These are phyloP conservation scores for Lactifluus piperatus DNA, from an alignment of 768 basidiomycete genomes.

Conservation along the genomic window DNA sequence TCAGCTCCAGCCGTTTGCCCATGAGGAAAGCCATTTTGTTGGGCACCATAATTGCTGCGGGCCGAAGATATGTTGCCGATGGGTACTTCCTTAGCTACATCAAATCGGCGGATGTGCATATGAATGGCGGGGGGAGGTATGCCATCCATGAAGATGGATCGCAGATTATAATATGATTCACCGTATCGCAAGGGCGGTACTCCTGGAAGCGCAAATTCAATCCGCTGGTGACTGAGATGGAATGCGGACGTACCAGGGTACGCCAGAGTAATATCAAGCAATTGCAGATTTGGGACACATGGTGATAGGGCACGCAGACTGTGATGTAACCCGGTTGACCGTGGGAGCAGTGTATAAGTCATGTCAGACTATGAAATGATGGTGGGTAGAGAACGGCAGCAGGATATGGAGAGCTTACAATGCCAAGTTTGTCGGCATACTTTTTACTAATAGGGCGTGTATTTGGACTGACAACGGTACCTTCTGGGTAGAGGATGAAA, in stretches of 20 bases:
- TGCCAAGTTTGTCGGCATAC: slow-evolving; percentile 81
- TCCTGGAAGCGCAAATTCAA: slow-evolving; percentile 33
- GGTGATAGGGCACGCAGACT: slow-evolving; percentile 74
- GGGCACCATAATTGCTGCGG: slow-evolving; percentile 27
- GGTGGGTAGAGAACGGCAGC: neutral
- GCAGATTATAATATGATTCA: slow-evolving; percentile 82
- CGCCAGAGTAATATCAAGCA: slow-evolving; percentile 87
- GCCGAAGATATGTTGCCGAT: slow-evolving; percentile 46
- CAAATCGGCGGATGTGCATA: slow-evolving; percentile 76
- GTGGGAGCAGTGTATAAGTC: slow-evolving; percentile 74
- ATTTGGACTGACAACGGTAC: slow-evolving; percentile 82
- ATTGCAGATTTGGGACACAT: slow-evolving; percentile 61
- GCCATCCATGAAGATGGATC: slow-evolving; percentile 77
- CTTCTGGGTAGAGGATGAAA: slow-evolving; percentile 90
- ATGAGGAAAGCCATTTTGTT: slow-evolving; percentile 26
- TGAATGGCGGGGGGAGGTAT: slow-evolving; percentile 80
- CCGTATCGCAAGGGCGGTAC: slow-evolving; percentile 76
- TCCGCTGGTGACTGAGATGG: neutral
- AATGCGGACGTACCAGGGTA: slow-evolving; percentile 67
- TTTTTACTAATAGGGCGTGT: slow-evolving; percentile 80
- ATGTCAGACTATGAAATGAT: slow-evolving; percentile 55
- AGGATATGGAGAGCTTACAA: slow-evolving; percentile 46
- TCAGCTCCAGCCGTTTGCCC: slow-evolving; percentile 27
- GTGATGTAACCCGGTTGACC: slow-evolving; percentile 86
- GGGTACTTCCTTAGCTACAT: slow-evolving; percentile 58